Evolutionary conservation across 1,284 basidiomycete genomes (phyloP).

Genomic region (Baeospora myosura): DNA sequence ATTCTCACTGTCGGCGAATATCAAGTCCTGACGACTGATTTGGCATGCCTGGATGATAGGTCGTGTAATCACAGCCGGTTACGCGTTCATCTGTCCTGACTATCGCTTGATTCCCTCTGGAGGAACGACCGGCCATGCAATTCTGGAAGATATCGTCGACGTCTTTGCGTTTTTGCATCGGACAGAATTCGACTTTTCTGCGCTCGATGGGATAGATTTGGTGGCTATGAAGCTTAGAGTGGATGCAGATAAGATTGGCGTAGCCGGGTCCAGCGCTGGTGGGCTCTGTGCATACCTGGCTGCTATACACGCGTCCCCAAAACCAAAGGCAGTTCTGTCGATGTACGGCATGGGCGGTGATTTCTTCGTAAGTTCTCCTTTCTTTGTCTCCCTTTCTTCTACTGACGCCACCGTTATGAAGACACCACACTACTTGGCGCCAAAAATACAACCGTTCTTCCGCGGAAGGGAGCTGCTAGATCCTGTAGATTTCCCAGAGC

Average conservation of each 20-base stretch:
- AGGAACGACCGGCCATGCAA: slow-evolving; percentile 42
- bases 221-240: slow-evolving; percentile 14
- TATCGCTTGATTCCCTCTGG: slow-evolving; percentile 51
- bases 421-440: slow-evolving; percentile 29
- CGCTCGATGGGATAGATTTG: slow-evolving; percentile 7
- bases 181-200: slow-evolving; percentile 15
- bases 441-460: slow-evolving; percentile 31
- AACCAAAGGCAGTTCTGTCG: slow-evolving; percentile 46
- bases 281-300: slow-evolving; percentile 59
- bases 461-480: slow-evolving; percentile 34
- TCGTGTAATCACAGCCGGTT: slow-evolving; percentile 36
- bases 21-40: too few relatives aligned
- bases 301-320: slow-evolving; percentile 42
- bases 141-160: slow-evolving; percentile 48
- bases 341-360: slow-evolving; percentile 61
- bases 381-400: slow-evolving; percentile 6
- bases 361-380: slow-evolving; percentile 37
- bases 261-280: slow-evolving; percentile 55
- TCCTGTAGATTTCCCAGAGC: slow-evolving; percentile 25
- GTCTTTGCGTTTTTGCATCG: slow-evolving; percentile 39
- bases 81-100: slow-evolving; percentile 52
- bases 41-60: too few relatives aligned
- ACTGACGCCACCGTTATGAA: slow-evolving; percentile 24
- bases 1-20: neutral
- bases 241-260: slow-evolving; percentile 39